phyloP scores from a whole-genome alignment of 108 stramenopile genomes.

The Conticribra weissflogii region DNA sequence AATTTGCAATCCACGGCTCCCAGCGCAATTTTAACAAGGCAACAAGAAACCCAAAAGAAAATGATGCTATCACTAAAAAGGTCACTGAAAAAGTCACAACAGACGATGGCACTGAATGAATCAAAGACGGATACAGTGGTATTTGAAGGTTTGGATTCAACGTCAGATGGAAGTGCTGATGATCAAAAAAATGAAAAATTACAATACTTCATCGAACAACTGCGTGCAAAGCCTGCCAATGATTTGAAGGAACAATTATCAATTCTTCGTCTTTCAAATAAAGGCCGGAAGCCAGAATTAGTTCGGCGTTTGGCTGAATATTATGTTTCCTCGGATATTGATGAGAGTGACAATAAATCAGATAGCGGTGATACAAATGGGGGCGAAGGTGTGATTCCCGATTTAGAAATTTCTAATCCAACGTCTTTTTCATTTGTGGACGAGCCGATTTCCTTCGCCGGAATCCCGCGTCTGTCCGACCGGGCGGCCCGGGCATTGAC shows the following conservation, averaged over 20 bases:
- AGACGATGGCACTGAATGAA: not conserved
- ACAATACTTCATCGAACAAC: constrained; percentile 35
- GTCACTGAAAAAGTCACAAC: constrained; percentile 26
- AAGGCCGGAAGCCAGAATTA: constrained; percentile 83
- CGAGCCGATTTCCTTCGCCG: constrained; percentile 57
- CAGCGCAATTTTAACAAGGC: constrained; percentile 15
- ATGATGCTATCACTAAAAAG: constrained; percentile 36
- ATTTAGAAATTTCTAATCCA: not conserved
- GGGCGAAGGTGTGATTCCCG: constrained; percentile 4
- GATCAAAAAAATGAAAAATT: constrained; percentile 15
- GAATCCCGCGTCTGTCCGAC: constrained; percentile 60
- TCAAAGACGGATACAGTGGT: not conserved
- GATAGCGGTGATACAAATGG: constrained; percentile 30
- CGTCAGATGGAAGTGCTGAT: not conserved
- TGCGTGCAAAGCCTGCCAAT: constrained; percentile 68
- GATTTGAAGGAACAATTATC: constrained; percentile 72
- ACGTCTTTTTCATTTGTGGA: constrained; percentile 12
- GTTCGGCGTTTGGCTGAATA: constrained; percentile 70
- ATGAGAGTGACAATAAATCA: constrained; percentile 8
- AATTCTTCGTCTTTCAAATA: constrained; percentile 46
- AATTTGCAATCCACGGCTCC: constrained; percentile 2
- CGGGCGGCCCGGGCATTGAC: constrained; percentile 64
- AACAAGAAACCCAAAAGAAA: constrained; percentile 28
- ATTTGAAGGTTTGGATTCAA: no score
- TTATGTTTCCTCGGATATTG: constrained; percentile 44